Evolutionary conservation across 768 basidiomycete species (phyloP).

Genomic region (Epithele typhae): DNA sequence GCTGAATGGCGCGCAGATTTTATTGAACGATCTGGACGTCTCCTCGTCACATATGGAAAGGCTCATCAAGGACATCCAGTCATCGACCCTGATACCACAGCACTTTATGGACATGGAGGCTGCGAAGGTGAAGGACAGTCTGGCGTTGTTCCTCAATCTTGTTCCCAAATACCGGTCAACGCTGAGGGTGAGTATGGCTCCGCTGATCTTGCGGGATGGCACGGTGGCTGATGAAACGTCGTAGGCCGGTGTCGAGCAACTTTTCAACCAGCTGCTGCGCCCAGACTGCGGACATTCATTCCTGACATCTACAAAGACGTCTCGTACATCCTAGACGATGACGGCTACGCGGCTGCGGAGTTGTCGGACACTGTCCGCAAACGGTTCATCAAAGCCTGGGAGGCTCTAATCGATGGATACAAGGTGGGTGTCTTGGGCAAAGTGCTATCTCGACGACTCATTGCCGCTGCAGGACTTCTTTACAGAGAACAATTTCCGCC

Average conservation of each 20-base stretch:
- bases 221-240: too few species aligned
- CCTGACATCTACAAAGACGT: constrained; percentile 89
- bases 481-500: constrained; percentile 83
- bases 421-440: constrained; percentile 49
- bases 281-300: constrained; percentile 78
- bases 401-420: constrained; percentile 79
- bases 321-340: constrained; percentile 86
- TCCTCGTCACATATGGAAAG: constrained; percentile 88
- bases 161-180: constrained; percentile 65
- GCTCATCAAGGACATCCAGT: constrained; percentile 60
- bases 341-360: constrained; percentile 77
- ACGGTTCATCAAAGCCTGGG: constrained; percentile 89
- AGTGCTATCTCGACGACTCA: not conserved
- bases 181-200: constrained; percentile 51
- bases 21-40: constrained; percentile 91
- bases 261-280: constrained; percentile 95
- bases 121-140: constrained; percentile 39
- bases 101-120: constrained; percentile 64
- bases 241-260: constrained; percentile 83
- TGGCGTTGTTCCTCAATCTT: constrained; percentile 50
- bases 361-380: constrained; percentile 85
- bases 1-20: constrained; percentile 45
- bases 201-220: too few species aligned
- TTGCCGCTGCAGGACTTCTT: constrained; percentile 60
- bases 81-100: constrained; percentile 53